A percentile compares a stretch with the other conserved stretches of the same genome.
Conservation (phyloP, 78 protist genomes). For the Polysphondylium violaceum region DNA sequence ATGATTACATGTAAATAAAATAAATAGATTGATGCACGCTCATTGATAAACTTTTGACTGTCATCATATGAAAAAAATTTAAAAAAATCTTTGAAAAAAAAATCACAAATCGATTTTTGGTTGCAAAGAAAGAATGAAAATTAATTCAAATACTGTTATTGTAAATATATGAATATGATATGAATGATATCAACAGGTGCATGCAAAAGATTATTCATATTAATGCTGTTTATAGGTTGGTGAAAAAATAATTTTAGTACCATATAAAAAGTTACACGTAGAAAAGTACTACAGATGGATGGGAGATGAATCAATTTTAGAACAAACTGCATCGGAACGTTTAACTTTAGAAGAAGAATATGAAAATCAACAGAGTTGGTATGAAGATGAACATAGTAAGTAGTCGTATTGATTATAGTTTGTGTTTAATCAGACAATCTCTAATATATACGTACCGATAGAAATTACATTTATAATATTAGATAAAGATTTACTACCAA, state of each 20-base stretch:
- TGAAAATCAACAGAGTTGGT: constrained; percentile 93
- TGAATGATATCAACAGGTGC: no score
- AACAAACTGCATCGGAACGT: constrained; percentile 89
- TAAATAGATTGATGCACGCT: no score
- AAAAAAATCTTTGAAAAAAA: no score
- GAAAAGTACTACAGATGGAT: constrained; percentile 93
- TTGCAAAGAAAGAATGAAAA: constrained; percentile 31
- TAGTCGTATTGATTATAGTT: background rate
- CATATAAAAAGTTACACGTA: constrained; percentile 90
- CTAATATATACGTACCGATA: background rate
- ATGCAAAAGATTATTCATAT: no score
- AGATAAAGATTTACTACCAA: constrained; percentile 37
- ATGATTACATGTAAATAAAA: no score
- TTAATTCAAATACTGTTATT: constrained; percentile 53
- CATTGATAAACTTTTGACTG: no score
- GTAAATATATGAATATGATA: background rate
- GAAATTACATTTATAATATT: constrained; percentile 71
- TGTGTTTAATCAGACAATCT: background rate
- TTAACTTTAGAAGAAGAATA: constrained; percentile 90
- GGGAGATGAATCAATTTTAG: constrained; percentile 76
- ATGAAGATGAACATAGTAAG: constrained; percentile 61
- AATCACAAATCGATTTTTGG: no score
- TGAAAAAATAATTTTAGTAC: constrained; percentile 85
- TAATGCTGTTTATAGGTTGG: no score
- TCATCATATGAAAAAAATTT: no score